phyloP scores from a whole-genome alignment of 2,329 filamentous ascomycete genomes.

The Pseudogymnoascus sp. region DNA sequence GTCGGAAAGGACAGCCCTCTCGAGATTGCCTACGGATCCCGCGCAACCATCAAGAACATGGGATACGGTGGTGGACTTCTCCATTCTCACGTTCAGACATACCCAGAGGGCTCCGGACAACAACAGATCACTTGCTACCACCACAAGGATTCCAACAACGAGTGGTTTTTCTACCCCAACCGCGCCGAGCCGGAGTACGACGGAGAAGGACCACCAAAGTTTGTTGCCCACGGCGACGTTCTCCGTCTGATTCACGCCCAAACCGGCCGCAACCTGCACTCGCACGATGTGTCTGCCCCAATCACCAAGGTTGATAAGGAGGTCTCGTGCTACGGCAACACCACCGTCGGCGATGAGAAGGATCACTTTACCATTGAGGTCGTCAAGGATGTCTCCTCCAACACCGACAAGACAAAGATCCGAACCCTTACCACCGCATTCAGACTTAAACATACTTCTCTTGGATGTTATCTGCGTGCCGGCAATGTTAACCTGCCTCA shows the following conservation, averaged over 20 bases:
- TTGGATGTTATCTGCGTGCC: conserved; percentile 90
- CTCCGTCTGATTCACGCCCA: conserved; percentile 89
- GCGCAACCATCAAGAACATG: conserved; percentile 96
- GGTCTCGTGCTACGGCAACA: conserved; percentile 92
- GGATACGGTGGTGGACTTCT: conserved; percentile 94
- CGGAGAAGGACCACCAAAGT: conserved; percentile 59
- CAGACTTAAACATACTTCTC: conserved; percentile 69
- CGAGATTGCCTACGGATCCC: conserved; percentile 81
- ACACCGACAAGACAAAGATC: conserved; percentile 63
- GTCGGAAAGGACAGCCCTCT: conserved; percentile 92
- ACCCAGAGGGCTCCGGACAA: conserved; percentile 84
- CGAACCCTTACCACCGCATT: conserved; percentile 91
- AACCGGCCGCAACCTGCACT: conserved; percentile 95
- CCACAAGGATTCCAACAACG: conserved; percentile 98
- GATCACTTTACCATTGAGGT: conserved; percentile 96
- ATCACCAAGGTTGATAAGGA: conserved; percentile 84
- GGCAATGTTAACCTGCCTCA: conserved; percentile 95
- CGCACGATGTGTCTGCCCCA: conserved; percentile 80
- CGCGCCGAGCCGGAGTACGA: conserved; percentile 67
- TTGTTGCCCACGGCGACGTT: conserved; percentile 65
- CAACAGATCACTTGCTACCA: conserved; percentile 99
- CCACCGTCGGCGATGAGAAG: conserved; percentile 91
- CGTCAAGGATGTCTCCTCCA: conserved; percentile 71
- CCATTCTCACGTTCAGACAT: conserved; percentile 94
- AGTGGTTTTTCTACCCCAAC: conserved; percentile 98